Conservation (phyloP, 192 early-diverging fungal species). For the Coemansia sp. region DNA sequence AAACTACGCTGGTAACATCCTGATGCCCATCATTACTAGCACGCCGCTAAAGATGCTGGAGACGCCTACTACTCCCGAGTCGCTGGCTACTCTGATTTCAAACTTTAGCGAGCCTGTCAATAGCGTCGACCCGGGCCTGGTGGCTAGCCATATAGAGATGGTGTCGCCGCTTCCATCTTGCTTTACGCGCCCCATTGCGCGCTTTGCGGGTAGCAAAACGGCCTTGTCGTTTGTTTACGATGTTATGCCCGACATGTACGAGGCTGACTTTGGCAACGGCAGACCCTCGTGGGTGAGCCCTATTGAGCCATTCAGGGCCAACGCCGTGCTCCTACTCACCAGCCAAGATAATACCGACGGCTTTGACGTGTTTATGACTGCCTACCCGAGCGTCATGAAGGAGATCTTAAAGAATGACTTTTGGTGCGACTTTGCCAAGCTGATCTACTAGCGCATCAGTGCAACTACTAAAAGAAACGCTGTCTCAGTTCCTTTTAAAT, state of each 20-base stretch:
- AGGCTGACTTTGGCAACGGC: slow-evolving; percentile 39
- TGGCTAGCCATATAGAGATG: slow-evolving; percentile 35
- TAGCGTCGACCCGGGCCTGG: slow-evolving; percentile 14
- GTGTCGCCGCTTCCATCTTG: slow-evolving; percentile 24
- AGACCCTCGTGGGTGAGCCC: slow-evolving; percentile 46
- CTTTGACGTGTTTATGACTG: slow-evolving; percentile 45
- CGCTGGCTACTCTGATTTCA: slow-evolving; percentile 15
- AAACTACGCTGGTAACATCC: slow-evolving; percentile 33
- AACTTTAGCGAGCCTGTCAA: slow-evolving; percentile 13
- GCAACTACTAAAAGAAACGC: neutral
- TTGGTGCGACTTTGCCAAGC: slow-evolving; percentile 28
- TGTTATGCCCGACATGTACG: slow-evolving; percentile 46
- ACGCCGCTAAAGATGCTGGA: slow-evolving; percentile 15
- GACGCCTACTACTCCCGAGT: slow-evolving; percentile 22
- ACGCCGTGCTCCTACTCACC: slow-evolving; percentile 35
- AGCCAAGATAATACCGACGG: slow-evolving; percentile 27
- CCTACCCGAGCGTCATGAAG: slow-evolving; percentile 39
- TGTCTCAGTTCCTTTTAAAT: neutral
- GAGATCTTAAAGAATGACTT: slow-evolving; percentile 42
- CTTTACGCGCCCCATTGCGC: slow-evolving; percentile 37
- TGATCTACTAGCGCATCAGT: slow-evolving; percentile 25
- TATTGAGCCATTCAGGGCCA: slow-evolving; percentile 41
- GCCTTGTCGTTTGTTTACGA: slow-evolving; percentile 45
- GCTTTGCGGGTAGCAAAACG: slow-evolving; percentile 15
- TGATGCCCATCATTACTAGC: neutral